A percentile compares a stretch with the other conserved stretches of the same genome.
phyloP scores from a whole-genome alignment of 345 rosid species.

The Melastoma malabathricum region DNA sequence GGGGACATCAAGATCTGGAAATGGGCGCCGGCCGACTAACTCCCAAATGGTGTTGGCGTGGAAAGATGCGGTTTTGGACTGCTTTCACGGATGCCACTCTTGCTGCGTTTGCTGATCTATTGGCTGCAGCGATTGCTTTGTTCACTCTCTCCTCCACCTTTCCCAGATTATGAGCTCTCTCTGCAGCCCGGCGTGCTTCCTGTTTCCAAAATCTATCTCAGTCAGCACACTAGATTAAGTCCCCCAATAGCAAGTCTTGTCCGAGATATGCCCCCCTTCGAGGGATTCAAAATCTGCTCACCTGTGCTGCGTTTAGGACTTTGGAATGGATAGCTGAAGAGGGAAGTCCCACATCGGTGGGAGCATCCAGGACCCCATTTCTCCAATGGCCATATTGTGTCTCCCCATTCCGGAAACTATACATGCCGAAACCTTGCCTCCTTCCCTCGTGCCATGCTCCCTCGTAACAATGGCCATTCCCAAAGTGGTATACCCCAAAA shows the following conservation, averaged over 20 bases:
- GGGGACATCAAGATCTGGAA: too few relatives aligned
- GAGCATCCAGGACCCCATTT: conserved; percentile 31
- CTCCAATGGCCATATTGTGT: conserved; percentile 74
- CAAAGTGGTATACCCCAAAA: conserved; percentile 67
- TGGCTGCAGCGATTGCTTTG: conserved; percentile 49
- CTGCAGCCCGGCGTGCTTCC: conserved; percentile 62
- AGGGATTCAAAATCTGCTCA: conserved; percentile 6
- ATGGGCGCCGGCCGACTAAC: too few relatives aligned
- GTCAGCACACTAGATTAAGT: background rate
- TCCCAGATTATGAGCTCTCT: conserved; percentile 37
- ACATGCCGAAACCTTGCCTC: conserved; percentile 80
- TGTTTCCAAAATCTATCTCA: conserved; percentile 12
- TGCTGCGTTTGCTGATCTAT: conserved; percentile 77
- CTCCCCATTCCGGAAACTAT: conserved; percentile 68
- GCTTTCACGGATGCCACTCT: conserved; percentile 74
- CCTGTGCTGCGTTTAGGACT: conserved; percentile 36
- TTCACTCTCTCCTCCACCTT: conserved; percentile 59
- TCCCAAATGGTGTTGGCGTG: conserved; percentile 8
- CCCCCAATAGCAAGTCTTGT: background rate
- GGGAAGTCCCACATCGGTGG: conserved; percentile 11
- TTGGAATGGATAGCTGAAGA: conserved; percentile 17
- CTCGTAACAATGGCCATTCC: conserved; percentile 64
- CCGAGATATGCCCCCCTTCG: too few relatives aligned
- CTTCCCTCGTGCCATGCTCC: conserved; percentile 92
- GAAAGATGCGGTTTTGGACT: conserved; percentile 48